Conservation (phyloP, 2,329 filamentous ascomycete species). For the Diaporthe batatas region DNA sequence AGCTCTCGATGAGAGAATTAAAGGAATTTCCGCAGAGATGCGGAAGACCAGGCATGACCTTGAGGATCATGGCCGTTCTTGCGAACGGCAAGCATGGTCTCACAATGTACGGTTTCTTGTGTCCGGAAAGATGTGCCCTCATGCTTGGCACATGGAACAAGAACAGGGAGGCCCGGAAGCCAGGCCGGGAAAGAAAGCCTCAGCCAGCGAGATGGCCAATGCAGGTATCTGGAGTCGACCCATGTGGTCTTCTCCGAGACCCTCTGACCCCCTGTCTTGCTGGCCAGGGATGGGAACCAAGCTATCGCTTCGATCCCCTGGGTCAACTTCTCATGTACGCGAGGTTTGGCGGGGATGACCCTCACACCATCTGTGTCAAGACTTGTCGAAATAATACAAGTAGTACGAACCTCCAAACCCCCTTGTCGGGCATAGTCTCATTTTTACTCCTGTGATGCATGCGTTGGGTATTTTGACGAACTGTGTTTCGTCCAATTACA, state of each 20-base stretch:
- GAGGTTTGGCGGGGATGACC: not conserved
- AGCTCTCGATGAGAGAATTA: not conserved
- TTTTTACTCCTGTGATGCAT: not conserved
- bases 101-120: not conserved
- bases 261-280: not conserved
- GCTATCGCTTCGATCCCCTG: not conserved
- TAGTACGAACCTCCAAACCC: constrained; percentile 4
- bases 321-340: constrained; percentile 2
- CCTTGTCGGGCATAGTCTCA: not conserved
- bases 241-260: not conserved
- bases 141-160: constrained; percentile 3
- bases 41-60: not conserved
- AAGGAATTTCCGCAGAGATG: not conserved
- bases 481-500: not conserved
- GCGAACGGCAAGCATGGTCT: constrained; percentile 1
- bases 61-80: not conserved
- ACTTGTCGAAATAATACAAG: not conserved
- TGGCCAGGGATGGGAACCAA: not conserved
- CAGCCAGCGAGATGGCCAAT: not conserved
- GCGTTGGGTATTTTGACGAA: not conserved
- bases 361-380: constrained; percentile 13
- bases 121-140: not conserved
- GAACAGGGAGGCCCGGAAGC: not conserved
- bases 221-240: not conserved
- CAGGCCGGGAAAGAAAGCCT: not conserved